Evolutionary conservation across 495 filamentous ascomycete genomes (phyloP), one percentile per base, ranked within the genome.

Genomic region (Xylaria cubensis): DNA sequence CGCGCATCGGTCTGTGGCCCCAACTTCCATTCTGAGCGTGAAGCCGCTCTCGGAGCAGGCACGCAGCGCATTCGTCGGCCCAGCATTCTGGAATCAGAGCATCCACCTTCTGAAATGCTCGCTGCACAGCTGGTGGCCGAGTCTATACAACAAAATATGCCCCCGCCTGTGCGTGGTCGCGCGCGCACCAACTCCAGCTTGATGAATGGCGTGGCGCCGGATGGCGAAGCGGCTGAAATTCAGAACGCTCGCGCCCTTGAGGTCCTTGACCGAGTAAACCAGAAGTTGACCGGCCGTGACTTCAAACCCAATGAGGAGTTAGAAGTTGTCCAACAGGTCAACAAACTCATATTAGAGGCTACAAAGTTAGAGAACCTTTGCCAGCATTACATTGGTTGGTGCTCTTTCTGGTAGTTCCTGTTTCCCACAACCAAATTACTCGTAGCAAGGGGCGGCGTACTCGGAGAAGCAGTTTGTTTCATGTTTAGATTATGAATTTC

Each of bases 331-430:
- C 88, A 90, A 48, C 97, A 98, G 80, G 97, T 99, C 3, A 94
- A 97, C 78, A 95, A 95, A 81, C 82, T 98, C 76, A 92, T 98
- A 72, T 90, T 91, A 44, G 95, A 99, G 82, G 97, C 97, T 24
- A 98, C 96, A 7, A 98, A 93, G 75, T 85, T 98, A 58, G 97
- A 98, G 86, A 98, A 98, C 82, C 86, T 99, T 70, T 98, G 97
- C 78, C 96, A 98, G 84, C 96, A 98, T 84, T 99, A 98, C 81
- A 98, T 98, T 71, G 96, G 95, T 67, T 97, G 94, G 94, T 97
- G 94, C 81, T 94, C 92, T 82, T 97, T 95, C 86, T 95, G 93
- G 93, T 97, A 81, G 62, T 46, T 0, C 12, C 10, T 17, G 17
- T 42, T 21, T 29, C 10, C 15, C 9, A 51, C 41, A 6, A n/a